Evolutionary conservation across 2,329 filamentous ascomycete genomes (phyloP).

Genomic region (Penicillium sp.): DNA sequence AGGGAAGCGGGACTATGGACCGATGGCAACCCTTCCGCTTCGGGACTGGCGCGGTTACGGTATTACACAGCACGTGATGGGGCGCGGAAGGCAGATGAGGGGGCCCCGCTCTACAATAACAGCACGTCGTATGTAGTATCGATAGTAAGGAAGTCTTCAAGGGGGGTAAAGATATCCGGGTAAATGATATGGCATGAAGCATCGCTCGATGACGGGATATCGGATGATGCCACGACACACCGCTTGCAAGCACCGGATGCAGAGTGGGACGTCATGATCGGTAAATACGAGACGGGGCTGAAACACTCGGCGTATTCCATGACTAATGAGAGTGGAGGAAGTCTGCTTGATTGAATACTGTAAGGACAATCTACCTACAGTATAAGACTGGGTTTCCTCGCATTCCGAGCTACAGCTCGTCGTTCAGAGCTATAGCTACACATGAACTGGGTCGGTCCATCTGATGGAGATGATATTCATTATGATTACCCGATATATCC

Average conservation of each 20-base stretch:
- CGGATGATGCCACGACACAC: slow-evolving; percentile 23
- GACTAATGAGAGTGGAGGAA: background rate
- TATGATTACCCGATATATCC: background rate
- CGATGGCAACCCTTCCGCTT: slow-evolving; percentile 20
- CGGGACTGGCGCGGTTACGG: slow-evolving; percentile 21
- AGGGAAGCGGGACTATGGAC: slow-evolving; percentile 4
- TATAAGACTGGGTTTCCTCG: too few species aligned
- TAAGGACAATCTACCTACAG: background rate
- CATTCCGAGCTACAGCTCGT: background rate
- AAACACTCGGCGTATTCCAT: slow-evolving; percentile 14
- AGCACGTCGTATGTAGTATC: background rate
- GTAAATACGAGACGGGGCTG: slow-evolving; percentile 14
- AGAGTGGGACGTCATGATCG: slow-evolving; percentile 18
- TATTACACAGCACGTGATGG: slow-evolving; percentile 24
- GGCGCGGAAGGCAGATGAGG: background rate
- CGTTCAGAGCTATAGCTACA: too few species aligned
- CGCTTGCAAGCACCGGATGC: slow-evolving; percentile 16
- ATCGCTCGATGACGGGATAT: slow-evolving; percentile 8
- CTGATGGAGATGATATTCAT: slow-evolving; percentile 10
- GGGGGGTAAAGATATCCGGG: background rate
- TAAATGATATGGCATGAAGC: background rate
- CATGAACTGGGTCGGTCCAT: background rate
- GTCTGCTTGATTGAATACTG: background rate
- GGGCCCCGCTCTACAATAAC: background rate
- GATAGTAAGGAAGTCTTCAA: background rate